Conservation (phyloP, 202 grass and related monocot species). For the Schoenoplectus tabernaemontani region DNA sequence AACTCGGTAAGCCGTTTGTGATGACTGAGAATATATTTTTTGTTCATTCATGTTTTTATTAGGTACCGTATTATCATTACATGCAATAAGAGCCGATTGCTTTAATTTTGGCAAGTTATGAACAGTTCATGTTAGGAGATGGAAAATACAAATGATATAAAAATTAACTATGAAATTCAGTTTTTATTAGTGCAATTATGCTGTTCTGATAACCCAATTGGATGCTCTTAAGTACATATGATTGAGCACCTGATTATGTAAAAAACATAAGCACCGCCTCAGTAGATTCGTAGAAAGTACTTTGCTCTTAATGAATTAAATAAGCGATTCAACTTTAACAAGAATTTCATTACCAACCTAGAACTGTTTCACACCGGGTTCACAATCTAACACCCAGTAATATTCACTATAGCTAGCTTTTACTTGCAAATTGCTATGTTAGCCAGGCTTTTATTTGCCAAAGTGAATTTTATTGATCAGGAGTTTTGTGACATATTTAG, state of each 20-base stretch:
- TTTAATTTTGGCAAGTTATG: background rate
- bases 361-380: background rate
- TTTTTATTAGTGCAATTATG: background rate
- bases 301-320: background rate
- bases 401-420: background rate
- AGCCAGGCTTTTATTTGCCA: background rate
- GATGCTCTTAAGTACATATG: background rate
- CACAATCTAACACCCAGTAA: background rate
- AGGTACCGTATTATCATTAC: background rate
- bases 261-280: background rate
- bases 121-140: background rate
- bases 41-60: background rate
- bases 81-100: background rate
- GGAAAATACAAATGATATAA: background rate
- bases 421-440: background rate
- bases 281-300: background rate
- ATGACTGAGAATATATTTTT: background rate
- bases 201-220: background rate
- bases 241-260: background rate
- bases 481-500: too few species aligned
- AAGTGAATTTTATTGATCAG: too few species aligned
- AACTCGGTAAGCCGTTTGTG: conserved; percentile 34
- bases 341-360: background rate
- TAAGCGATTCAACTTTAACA: background rate
- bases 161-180: background rate